These are phyloP conservation scores for Grosmannia huntii DNA, from an alignment of 2,329 filamentous ascomycete genomes.

Conservation along the genomic window DNA sequence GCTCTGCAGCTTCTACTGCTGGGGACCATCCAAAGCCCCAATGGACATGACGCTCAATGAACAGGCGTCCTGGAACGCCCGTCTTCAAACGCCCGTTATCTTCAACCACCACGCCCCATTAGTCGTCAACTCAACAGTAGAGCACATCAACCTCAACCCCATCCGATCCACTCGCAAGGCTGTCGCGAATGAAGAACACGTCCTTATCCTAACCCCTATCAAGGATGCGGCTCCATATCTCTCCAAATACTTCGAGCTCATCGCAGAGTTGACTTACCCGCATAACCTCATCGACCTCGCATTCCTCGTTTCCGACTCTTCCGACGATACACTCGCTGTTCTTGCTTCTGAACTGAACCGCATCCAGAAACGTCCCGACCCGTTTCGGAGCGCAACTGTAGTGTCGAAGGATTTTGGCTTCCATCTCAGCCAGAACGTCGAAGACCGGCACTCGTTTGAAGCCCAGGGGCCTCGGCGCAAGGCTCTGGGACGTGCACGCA, in stretches of 20 bases:
- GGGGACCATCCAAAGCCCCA: conserved; percentile 86
- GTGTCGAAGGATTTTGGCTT: conserved; percentile 86
- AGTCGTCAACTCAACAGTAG: conserved; percentile 71
- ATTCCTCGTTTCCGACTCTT: conserved; percentile 86
- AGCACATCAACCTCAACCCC: conserved; percentile 71
- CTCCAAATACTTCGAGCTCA: conserved; percentile 83
- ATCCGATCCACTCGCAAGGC: conserved; percentile 73
- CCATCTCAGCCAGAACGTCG: conserved; percentile 61
- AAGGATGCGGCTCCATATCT: conserved; percentile 78
- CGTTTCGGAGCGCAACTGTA: conserved; percentile 75
- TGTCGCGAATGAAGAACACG: conserved; percentile 65
- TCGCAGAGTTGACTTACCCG: conserved; percentile 82
- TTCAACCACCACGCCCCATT: conserved; percentile 92
- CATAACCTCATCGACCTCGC: conserved; percentile 90
- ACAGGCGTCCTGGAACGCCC: conserved; percentile 75
- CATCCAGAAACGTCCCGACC: conserved; percentile 69
- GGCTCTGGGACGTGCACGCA: conserved; percentile 78
- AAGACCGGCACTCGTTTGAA: conserved; percentile 72
- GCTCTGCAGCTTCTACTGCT: conserved; percentile 76
- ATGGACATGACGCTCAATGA: conserved; percentile 93
- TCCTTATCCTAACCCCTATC: conserved; percentile 85
- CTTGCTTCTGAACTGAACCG: conserved; percentile 76
- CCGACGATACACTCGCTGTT: conserved; percentile 81
- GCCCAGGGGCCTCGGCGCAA: conserved; percentile 85
- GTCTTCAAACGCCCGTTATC: conserved; percentile 82